phyloP scores from a whole-genome alignment of 345 rosid genomes.

The Anastatica hierochuntica region DNA sequence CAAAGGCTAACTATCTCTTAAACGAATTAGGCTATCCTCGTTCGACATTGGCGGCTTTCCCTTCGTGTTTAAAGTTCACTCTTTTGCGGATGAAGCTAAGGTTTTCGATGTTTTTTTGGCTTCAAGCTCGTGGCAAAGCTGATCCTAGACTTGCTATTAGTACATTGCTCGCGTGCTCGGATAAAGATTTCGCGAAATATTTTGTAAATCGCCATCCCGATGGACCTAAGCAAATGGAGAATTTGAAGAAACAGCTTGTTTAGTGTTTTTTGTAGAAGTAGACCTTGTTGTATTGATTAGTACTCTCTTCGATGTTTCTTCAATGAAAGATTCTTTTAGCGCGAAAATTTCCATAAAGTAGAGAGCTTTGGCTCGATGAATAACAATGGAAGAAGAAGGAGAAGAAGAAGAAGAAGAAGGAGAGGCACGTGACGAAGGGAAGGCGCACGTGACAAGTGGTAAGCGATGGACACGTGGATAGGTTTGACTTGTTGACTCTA shows the following conservation, averaged over 20 bases:
- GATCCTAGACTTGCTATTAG: conserved; percentile 31
- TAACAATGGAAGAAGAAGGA: too few relatives aligned
- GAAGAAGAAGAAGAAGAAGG: too few relatives aligned
- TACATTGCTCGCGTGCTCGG: conserved; percentile 38
- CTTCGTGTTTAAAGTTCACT: conserved; percentile 44
- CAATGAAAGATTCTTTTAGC: too few relatives aligned
- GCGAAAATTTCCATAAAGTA: too few relatives aligned
- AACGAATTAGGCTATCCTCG: conserved; percentile 45
- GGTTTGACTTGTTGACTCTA: conserved; percentile 16
- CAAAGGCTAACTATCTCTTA: conserved; percentile 46
- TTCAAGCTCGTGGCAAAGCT: conserved; percentile 35
- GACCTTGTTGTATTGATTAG: not conserved
- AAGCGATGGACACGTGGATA: too few relatives aligned
- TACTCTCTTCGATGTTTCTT: too few relatives aligned
- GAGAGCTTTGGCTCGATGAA: too few relatives aligned
- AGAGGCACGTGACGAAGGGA: too few relatives aligned
- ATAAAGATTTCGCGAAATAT: conserved; percentile 28
- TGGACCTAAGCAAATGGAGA: conserved; percentile 49
- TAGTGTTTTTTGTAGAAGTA: too few relatives aligned
- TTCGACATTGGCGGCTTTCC: conserved; percentile 41
- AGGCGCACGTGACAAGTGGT: too few relatives aligned
- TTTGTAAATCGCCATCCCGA: conserved; percentile 48
- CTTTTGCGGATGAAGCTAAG: conserved; percentile 44
- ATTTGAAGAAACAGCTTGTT: conserved; percentile 31
- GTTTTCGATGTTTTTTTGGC: conserved; percentile 58